Conservation (phyloP, 2,329 filamentous ascomycete genomes). For the Lizonia empirigonia region DNA sequence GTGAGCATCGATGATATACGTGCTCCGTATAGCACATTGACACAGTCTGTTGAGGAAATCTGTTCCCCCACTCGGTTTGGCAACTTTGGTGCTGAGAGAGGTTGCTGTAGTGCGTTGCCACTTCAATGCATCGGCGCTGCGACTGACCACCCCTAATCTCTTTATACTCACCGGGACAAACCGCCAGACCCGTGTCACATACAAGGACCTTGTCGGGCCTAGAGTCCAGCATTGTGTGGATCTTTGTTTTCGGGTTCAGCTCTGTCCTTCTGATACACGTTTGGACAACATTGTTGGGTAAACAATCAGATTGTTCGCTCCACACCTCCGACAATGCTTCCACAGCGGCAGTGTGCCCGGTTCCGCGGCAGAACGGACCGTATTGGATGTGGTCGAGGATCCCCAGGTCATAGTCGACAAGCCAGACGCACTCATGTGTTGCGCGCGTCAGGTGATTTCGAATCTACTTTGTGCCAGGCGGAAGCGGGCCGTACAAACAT, state of each 20-base stretch:
- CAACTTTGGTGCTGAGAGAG: not conserved
- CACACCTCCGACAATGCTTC: not conserved
- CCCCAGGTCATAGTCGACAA: not conserved
- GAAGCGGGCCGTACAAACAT: not conserved
- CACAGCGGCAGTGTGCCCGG: not conserved
- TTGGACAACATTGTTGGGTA: conserved; percentile 11
- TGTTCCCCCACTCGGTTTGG: not conserved
- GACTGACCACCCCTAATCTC: conserved; percentile 2
- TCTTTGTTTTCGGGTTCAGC: conserved; percentile 2
- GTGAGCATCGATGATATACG: conserved; percentile 40
- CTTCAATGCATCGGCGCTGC: not conserved
- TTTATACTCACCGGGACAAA: conserved; percentile 9
- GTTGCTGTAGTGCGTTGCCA: not conserved
- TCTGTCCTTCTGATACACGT: conserved; percentile 5
- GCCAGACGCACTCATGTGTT: not conserved
- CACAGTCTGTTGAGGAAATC: not conserved
- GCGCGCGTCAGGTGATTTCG: not conserved
- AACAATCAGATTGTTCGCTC: conserved; percentile 14
- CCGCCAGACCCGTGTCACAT: not conserved
- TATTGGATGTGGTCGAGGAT: not conserved
- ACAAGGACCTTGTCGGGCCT: not conserved
- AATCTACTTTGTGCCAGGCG: not conserved
- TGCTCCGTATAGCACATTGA: conserved; percentile 45
- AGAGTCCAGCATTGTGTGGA: not conserved
- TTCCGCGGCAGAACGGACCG: conserved; percentile 1